Evolutionary conservation across 352 stramenopile genomes (phyloP).

Genomic region (Pythium apleroticum): DNA sequence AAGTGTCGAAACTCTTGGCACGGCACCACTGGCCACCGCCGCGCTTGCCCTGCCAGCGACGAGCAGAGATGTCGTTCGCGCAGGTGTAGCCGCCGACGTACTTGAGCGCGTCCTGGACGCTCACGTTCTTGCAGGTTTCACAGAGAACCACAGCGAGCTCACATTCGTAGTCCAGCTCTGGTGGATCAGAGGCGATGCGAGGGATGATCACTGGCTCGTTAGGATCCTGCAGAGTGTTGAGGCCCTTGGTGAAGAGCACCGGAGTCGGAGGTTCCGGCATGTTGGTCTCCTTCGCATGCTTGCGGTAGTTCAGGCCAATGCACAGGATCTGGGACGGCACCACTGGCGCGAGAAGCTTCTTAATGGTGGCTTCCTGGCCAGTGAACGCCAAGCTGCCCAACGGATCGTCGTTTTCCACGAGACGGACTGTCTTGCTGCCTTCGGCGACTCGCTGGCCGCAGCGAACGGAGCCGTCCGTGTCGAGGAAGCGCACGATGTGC

Average conservation of each 20-base stretch:
- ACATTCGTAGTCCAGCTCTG: constrained; percentile 90
- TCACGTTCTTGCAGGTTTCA: constrained; percentile 81
- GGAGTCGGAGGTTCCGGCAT: constrained; percentile 76
- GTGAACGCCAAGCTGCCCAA: constrained; percentile 66
- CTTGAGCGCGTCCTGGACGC: constrained; percentile 73
- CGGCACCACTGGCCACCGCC: constrained; percentile 88
- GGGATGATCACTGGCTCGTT: constrained; percentile 81
- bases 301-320: constrained; percentile 91
- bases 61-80: constrained; percentile 87
- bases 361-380: constrained; percentile 55
- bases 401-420: constrained; percentile 70
- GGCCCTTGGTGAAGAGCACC: constrained; percentile 89
- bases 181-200: constrained; percentile 54
- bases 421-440: constrained; percentile 36
- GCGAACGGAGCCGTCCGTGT: constrained; percentile 50
- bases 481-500: constrained; percentile 65
- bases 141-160: constrained; percentile 89
- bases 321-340: constrained; percentile 81
- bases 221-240: constrained; percentile 78
- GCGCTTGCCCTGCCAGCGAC: constrained; percentile 86
- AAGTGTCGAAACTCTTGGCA: constrained; percentile 90
- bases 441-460: constrained; percentile 53
- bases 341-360: constrained; percentile 77
- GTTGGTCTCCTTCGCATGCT: constrained; percentile 87
- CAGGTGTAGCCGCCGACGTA: constrained; percentile 90